Evolutionary conservation across 768 basidiomycete species (phyloP), one percentile per base, ranked within the genome.

Genomic region (Psilocybe cyanescens): DNA sequence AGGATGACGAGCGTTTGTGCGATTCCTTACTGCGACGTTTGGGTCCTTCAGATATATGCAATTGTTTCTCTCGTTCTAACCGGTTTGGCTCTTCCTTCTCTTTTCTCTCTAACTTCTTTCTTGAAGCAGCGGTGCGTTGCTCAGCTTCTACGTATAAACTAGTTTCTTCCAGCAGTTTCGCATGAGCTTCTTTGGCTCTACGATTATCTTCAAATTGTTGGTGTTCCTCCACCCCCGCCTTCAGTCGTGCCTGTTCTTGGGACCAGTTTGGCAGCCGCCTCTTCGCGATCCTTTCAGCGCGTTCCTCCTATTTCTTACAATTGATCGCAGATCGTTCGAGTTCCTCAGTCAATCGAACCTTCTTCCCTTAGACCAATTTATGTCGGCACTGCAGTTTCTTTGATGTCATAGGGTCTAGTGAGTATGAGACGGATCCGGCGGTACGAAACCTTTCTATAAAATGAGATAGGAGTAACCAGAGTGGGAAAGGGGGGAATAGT

Each of bases 371-470:
- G 24, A 65, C 66, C 14, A 65, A 41, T 58, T 71, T 68, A 30
- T 67, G 67, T 62, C 72, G 70, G 17, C 67, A 60, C 16, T 65
- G 61, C 24, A 67, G 63, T 58, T 75, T 76, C 50, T 70, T 71
- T 45, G 73, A 68, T 33, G 65, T 17, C 50, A 37, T 2, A 47
- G 33, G n/a, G 9, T 58, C 60, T 31, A 39, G 14, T 39, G 59
- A 29, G 14, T 50, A 16, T 44, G 54, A 39, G 5, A 41, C 47
- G 24, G 62, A 16, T 67, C 65, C 11, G 69, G 71, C 44, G 72
- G 71, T 4, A 75, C 63, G 62, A 77, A 76, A 24, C 76, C 77
- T 72, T 73, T 76, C 76, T 77, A 58, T 12, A 55, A 51, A 51
- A 14, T 24, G 39, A 12, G 50, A 29, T 8, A 30, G 24, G 4